Evolutionary conservation across 495 filamentous ascomycete species (phyloP).

Genomic region (Podospora fimiseda): DNA sequence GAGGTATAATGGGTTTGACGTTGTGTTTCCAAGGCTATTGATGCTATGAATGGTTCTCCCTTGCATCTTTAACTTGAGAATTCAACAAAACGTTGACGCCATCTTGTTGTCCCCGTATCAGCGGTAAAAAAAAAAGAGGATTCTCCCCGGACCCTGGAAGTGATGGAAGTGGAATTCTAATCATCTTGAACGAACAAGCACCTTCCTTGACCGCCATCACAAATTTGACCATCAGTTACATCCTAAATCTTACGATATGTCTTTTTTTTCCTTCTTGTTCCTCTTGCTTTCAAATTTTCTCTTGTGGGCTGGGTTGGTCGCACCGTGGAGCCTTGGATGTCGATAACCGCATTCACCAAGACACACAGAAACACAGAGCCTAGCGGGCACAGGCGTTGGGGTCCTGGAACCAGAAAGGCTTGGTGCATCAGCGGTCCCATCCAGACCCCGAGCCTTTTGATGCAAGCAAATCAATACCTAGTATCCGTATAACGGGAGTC

Average conservation of each 20-base stretch:
- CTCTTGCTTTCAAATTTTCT: neutral
- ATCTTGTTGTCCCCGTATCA: neutral
- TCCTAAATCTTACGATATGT: neutral
- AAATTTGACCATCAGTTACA: neutral
- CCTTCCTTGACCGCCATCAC: constrained; percentile 1
- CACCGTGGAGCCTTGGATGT: no score
- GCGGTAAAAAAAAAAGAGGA: neutral
- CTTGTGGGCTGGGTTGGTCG: no score
- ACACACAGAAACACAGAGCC: no score
- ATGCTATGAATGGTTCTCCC: neutral
- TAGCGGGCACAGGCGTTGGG: neutral
- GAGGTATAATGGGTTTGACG: neutral
- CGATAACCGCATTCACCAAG: neutral
- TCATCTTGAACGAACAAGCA: neutral
- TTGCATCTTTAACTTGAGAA: neutral
- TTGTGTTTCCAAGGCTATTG: neutral
- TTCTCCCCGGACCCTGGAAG: neutral
- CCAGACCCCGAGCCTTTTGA: neutral
- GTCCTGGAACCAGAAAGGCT: neutral
- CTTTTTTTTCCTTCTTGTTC: neutral
- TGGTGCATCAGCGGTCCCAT: neutral
- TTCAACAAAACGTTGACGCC: neutral
- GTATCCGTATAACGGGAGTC: neutral
- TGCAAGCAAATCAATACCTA: neutral
- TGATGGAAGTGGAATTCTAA: neutral